These are phyloP conservation scores for Cicer bijugum DNA, from an alignment of 306 rosid genomes.

Conservation along the genomic window DNA sequence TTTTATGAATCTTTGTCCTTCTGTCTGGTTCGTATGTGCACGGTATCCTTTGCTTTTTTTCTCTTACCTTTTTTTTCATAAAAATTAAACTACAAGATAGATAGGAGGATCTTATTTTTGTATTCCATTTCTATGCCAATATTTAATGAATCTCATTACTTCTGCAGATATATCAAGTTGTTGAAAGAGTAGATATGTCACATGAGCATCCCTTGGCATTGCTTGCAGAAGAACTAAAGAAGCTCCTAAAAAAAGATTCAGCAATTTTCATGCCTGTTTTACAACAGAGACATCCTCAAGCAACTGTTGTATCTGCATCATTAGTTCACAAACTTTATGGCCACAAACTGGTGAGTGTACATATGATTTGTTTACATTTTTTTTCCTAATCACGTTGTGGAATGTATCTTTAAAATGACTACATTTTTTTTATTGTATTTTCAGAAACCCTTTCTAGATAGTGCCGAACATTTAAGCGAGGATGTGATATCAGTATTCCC, in stretches of 20 bases:
- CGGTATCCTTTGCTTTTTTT: constrained; percentile 3
- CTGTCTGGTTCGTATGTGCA: constrained; percentile 10
- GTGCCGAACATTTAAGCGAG: constrained; percentile 87
- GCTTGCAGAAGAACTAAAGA: constrained; percentile 92
- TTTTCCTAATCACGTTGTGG: constrained; percentile 30
- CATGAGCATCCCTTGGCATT: constrained; percentile 88
- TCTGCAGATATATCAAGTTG: constrained; percentile 68
- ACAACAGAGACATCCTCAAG: constrained; percentile 91
- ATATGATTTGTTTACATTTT: constrained; percentile 29
- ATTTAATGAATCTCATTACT: constrained; percentile 40
- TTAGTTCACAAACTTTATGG: constrained; percentile 96
- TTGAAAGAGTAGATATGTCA: constrained; percentile 70
- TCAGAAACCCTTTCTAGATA: constrained; percentile 91
- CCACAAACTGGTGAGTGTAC: constrained; percentile 72
- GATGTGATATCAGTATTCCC: constrained; percentile 95
- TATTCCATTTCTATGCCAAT: constrained; percentile 35
- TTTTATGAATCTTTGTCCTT: constrained; percentile 32
- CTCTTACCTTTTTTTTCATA: neutral
- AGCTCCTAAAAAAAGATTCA: constrained; percentile 78
- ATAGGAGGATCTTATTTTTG: constrained; percentile 37
- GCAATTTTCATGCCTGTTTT: constrained; percentile 79
- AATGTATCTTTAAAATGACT: constrained; percentile 40
- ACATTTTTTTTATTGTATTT: constrained; percentile 39
- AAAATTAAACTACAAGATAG: constrained; percentile 34
- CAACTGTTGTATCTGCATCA: constrained; percentile 75